Evolutionary conservation across 805 yeast species (phyloP).

Genomic region (Isabelozyma gotoi): DNA sequence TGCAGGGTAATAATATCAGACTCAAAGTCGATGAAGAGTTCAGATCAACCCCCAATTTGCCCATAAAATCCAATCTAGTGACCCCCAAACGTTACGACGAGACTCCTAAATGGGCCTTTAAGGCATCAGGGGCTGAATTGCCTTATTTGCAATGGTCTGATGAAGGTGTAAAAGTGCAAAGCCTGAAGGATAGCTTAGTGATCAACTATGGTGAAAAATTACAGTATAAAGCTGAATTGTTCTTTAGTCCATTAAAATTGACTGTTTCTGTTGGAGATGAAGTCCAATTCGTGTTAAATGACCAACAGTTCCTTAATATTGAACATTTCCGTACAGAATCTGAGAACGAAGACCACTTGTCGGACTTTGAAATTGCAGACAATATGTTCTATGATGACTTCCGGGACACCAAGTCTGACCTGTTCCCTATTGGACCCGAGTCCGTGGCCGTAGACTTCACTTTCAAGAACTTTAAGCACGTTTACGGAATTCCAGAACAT

Average conservation of each 20-base stretch:
- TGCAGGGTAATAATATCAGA: conserved; percentile 59
- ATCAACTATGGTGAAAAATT: conserved; percentile 37
- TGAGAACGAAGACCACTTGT: conserved; percentile 35
- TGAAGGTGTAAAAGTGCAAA: conserved; percentile 12
- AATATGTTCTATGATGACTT: conserved; percentile 74
- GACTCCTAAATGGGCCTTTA: conserved; percentile 60
- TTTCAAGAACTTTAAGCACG: conserved; percentile 58
- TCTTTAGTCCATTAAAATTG: conserved; percentile 50
- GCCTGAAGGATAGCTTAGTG: conserved; percentile 10
- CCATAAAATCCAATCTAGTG: conserved; percentile 16
- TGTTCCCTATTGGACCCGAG: conserved; percentile 82
- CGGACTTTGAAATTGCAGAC: conserved; percentile 60
- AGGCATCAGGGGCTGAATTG: conserved; percentile 10
- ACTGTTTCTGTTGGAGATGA: conserved; percentile 45
- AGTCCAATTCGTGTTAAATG: conserved; percentile 61
- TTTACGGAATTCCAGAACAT: conserved; percentile 97
- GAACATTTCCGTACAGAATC: conserved; percentile 68
- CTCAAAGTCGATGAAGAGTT: conserved; percentile 65
- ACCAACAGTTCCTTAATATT: conserved; percentile 66
- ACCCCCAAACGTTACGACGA: conserved; percentile 57
- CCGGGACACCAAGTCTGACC: conserved; percentile 63
- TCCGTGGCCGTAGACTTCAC: conserved; percentile 78
- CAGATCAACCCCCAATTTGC: conserved; percentile 23
- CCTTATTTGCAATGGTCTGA: conserved; percentile 7
- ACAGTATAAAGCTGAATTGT: conserved; percentile 44